These are phyloP conservation scores for Echeveria elegans DNA, from an alignment of 164 flowering plant genomes.

Conservation along the genomic window DNA sequence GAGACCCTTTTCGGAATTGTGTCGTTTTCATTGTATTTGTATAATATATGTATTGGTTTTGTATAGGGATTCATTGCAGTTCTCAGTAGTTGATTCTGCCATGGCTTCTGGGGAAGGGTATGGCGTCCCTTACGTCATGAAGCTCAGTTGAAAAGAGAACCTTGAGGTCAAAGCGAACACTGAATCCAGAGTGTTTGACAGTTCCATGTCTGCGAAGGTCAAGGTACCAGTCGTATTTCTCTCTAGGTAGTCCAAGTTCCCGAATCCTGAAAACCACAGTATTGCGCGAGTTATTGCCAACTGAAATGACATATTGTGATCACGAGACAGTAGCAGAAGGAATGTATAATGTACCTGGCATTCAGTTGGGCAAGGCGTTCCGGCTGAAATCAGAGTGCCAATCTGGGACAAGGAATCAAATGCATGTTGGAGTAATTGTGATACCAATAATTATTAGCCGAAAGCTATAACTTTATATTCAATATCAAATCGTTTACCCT, in stretches of 20 bases:
- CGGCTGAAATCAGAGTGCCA: conserved; percentile 66
- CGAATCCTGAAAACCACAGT: conserved; percentile 35
- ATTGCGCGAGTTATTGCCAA: background rate
- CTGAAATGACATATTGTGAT: background rate
- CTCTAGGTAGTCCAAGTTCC: conserved; percentile 40
- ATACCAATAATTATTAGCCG: background rate
- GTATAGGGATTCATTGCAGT: background rate
- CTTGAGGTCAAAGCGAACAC: conserved; percentile 55
- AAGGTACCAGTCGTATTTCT: conserved; percentile 74
- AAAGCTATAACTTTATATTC: background rate
- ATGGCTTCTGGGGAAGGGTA: conserved; percentile 68
- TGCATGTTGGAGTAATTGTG: background rate
- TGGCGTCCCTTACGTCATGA: conserved; percentile 49
- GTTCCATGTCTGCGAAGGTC: conserved; percentile 81
- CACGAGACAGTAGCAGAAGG: background rate
- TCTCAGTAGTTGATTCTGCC: conserved; percentile 33
- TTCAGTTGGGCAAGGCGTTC: conserved; percentile 47
- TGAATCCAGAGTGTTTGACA: conserved; percentile 65
- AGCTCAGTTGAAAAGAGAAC: conserved; percentile 65
- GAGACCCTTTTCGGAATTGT: background rate
- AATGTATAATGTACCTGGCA: conserved; percentile 40
- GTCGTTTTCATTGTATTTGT: background rate
- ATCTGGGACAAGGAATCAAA: conserved; percentile 28
- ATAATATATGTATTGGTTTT: background rate
- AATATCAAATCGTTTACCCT: conserved; percentile 33